Evolutionary conservation across 108 stramenopile genomes (phyloP).

Genomic region (Parietichytrium sp.): DNA sequence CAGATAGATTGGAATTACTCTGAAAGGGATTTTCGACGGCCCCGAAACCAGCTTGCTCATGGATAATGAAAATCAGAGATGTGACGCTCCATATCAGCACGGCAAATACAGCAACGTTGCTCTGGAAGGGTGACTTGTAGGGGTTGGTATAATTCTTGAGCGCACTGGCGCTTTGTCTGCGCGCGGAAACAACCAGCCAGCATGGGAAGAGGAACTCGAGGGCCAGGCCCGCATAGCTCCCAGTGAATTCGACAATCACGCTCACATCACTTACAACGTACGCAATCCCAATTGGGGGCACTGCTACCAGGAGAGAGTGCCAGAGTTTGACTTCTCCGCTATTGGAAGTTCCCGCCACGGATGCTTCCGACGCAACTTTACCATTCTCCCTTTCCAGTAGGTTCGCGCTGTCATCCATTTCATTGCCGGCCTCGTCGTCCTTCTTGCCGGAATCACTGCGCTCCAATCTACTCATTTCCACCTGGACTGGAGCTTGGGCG

Average conservation of each 20-base stretch:
- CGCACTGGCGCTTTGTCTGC: too few species aligned
- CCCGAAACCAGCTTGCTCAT: too few species aligned
- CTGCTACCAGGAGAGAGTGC: neutral
- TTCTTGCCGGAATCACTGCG: too few species aligned
- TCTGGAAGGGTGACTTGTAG: conserved; percentile 3
- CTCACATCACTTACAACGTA: neutral
- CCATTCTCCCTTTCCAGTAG: too few species aligned
- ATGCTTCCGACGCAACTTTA: too few species aligned
- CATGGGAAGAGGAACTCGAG: conserved; percentile 36
- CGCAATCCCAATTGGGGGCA: neutral
- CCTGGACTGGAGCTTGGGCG: too few species aligned
- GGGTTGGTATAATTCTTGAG: neutral
- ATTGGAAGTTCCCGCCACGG: neutral
- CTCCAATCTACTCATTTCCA: too few species aligned
- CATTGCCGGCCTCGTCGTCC: too few species aligned
- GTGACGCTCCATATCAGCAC: neutral
- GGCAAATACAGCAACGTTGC: neutral
- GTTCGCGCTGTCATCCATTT: too few species aligned
- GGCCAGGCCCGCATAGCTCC: conserved; percentile 26
- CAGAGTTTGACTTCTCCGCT: neutral
- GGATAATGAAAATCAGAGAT: neutral
- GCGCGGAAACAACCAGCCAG: conserved; percentile 11
- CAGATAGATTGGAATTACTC: too few species aligned
- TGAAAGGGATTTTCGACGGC: too few species aligned
- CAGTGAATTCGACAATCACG: conserved; percentile 35